phyloP scores from a whole-genome alignment of 2,329 filamentous ascomycete species.

The Cercospora sesami region DNA sequence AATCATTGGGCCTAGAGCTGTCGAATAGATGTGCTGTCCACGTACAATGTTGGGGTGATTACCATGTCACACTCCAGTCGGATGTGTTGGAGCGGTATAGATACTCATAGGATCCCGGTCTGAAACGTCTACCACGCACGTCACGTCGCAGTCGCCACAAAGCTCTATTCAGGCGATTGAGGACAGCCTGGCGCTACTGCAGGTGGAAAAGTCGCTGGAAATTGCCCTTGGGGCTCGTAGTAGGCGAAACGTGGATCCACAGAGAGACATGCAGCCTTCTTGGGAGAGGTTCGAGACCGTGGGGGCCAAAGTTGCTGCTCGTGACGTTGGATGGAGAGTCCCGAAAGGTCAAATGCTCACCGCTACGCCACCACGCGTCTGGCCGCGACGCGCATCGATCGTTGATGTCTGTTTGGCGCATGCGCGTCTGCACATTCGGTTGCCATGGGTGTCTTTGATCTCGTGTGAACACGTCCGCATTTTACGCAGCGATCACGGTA shows the following conservation, averaged over 20 bases:
- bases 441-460: background rate
- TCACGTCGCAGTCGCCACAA: conserved; percentile 14
- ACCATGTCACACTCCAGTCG: conserved; percentile 1
- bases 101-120: conserved; percentile 9
- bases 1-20: background rate
- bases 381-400: conserved; percentile 9
- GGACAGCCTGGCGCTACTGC: background rate
- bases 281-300: background rate
- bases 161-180: background rate
- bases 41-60: background rate
- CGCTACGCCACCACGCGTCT: background rate
- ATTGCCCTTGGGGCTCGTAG: background rate
- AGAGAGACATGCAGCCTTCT: background rate
- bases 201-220: background rate
- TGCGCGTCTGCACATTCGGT: conserved; percentile 1
- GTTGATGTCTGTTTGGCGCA: background rate
- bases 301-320: background rate
- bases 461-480: background rate
- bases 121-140: conserved; percentile 8
- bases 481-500: background rate
- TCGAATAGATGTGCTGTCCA: background rate
- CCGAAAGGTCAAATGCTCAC: background rate
- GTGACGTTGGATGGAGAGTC: background rate
- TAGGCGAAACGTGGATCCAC: conserved; percentile 3
- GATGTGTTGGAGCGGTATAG: background rate